A percentile compares a stretch with the other conserved stretches of the same genome.
Conservation (phyloP, 2,329 filamentous ascomycete species). For the Pestalotiopsis sp. region DNA sequence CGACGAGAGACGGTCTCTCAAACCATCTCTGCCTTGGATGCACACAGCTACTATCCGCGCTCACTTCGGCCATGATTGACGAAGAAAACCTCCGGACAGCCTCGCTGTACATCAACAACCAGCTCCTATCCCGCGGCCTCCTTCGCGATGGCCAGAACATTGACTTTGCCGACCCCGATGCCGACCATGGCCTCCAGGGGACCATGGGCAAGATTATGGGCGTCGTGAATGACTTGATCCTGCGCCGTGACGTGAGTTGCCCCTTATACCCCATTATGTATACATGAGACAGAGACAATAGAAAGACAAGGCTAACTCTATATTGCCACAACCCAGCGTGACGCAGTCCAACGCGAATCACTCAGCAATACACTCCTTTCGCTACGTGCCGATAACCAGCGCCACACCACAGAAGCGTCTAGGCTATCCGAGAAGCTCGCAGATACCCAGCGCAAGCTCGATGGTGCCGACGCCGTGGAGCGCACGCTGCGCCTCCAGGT, state of each 20-base stretch:
- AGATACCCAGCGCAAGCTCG: conserved; percentile 57
- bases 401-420: conserved; percentile 70
- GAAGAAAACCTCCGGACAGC: conserved; percentile 65
- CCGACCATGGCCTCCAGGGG: conserved; percentile 58
- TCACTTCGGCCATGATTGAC: conserved; percentile 41
- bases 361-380: conserved; percentile 77
- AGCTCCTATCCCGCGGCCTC: conserved; percentile 66
- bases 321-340: conserved; percentile 58
- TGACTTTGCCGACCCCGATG: conserved; percentile 77
- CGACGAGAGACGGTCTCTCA: neutral
- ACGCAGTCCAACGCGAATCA: conserved; percentile 85
- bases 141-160: conserved; percentile 71
- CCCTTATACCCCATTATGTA: neutral
- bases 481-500: conserved; percentile 69
- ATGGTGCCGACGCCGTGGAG: conserved; percentile 69
- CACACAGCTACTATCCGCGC: neutral
- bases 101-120: conserved; percentile 74
- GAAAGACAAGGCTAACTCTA: neutral
- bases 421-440: conserved; percentile 55
- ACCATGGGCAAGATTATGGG: conserved; percentile 89
- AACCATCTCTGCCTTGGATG: neutral
- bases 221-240: conserved; percentile 88
- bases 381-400: conserved; percentile 73
- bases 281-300: neutral
- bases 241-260: conserved; percentile 77